phyloP scores from a whole-genome alignment of 2,329 filamentous ascomycete genomes.

The Teratosphaeria gauchensis region DNA sequence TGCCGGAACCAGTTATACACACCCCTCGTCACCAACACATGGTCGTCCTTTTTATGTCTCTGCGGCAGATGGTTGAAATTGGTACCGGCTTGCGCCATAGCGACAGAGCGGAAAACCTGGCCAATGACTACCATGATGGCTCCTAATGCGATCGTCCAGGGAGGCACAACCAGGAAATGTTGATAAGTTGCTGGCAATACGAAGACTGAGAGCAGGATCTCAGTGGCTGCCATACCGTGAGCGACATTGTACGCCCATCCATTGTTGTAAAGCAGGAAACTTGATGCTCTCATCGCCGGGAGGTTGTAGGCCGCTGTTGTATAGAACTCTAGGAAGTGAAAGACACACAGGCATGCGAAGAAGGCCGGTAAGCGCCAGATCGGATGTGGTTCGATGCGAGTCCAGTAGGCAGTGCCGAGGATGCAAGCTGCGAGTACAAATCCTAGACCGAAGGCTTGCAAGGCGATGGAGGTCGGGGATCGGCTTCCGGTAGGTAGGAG shows the following conservation, averaged over 20 bases:
- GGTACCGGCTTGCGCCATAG: slow-evolving; percentile 79
- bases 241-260: slow-evolving; percentile 77
- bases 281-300: slow-evolving; percentile 56
- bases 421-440: slow-evolving; percentile 26
- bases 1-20: slow-evolving; percentile 71
- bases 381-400: slow-evolving; percentile 6
- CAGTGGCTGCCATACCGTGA: slow-evolving; percentile 62
- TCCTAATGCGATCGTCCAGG: slow-evolving; percentile 43
- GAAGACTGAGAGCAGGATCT: slow-evolving; percentile 53
- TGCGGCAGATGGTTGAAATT: slow-evolving; percentile 88
- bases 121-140: slow-evolving; percentile 56
- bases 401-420: slow-evolving; percentile 17
- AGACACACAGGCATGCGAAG: slow-evolving; percentile 57
- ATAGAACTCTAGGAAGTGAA: slow-evolving; percentile 96
- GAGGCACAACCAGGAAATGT: slow-evolving; percentile 41
- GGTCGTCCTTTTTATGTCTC: slow-evolving; percentile 55
- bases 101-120: slow-evolving; percentile 65
- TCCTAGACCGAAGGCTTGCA: slow-evolving; percentile 38
- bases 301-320: slow-evolving; percentile 81
- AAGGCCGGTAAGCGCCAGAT: slow-evolving; percentile 55
- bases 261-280: slow-evolving; percentile 78
- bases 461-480: slow-evolving; percentile 37
- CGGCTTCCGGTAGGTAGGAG: slow-evolving; percentile 35
- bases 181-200: slow-evolving; percentile 13
- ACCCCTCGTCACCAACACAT: slow-evolving; percentile 73